Evolutionary conservation across 2,329 filamentous ascomycete species (phyloP), one percentile per base, ranked within the genome.

Genomic region (Calcarisporium arbuscula): DNA sequence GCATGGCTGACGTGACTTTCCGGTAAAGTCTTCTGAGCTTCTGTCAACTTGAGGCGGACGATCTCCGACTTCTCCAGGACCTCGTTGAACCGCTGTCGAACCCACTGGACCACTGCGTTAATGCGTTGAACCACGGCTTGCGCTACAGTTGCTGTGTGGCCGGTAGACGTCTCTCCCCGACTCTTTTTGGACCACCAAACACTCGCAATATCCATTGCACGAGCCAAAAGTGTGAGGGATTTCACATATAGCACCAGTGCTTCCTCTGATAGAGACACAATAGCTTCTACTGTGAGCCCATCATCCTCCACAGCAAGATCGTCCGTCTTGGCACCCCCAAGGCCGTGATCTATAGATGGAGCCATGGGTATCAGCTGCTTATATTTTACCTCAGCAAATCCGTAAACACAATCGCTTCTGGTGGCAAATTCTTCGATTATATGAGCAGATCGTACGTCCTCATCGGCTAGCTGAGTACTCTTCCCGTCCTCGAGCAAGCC

Each of bases 371-470:
- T 77, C n/a, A 98, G 73, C 59, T 98, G 92, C 60, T 94, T 92
- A 62, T 94, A 95, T 61, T 98, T 98, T 53, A 98, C 90, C 62
- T 98, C 90, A 6, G 92, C 92, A 60, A 98, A 96, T 4, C 90
- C 89, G 56, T 89, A 98, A 4, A 98, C 89, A 29, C 95, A 92
- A 57, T 98, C 89, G 53, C 89, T 95, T 25, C 89, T 75, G 20
- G 88, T 92, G 2, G 92, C 92, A 44, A 86, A 82, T 49, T 96
- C 89, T 57, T 98, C 90, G 38, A 96, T 88, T 28, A 77, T 74
- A 51, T 88, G 82, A 3, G 90, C 79, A 26, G 85, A 80, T 44
- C 76, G 77, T 12, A 73, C 69, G 53, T 96, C 92, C 52, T 95
- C 89, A 44, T 95, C 88, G 14, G 48, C 54, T 15, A 78, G 63